These are phyloP conservation scores for Xylaria sp. DNA, from an alignment of 2,329 filamentous ascomycete genomes.

Conservation along the genomic window DNA sequence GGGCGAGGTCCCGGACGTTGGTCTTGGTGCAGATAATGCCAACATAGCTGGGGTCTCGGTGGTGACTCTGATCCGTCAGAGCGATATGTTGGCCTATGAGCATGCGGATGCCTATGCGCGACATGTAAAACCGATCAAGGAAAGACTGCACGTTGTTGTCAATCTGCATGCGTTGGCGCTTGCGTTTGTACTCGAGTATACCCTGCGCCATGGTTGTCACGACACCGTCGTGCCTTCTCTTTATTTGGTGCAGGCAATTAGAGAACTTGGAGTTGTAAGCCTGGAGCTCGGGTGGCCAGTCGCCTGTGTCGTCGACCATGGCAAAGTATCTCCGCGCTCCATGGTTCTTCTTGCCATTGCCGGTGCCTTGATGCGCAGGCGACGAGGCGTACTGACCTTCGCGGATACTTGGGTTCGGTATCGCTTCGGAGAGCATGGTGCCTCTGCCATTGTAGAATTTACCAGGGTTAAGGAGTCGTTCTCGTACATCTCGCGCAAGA, in stretches of 20 bases:
- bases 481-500: slow-evolving; percentile 68
- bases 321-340: slow-evolving; percentile 76
- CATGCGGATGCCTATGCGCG: slow-evolving; percentile 97
- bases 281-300: slow-evolving; percentile 91
- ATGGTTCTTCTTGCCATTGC: slow-evolving; percentile 46
- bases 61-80: slow-evolving; percentile 84
- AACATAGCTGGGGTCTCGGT: slow-evolving; percentile 88
- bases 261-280: slow-evolving; percentile 92
- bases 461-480: slow-evolving; percentile 67
- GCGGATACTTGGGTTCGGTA: slow-evolving; percentile 81
- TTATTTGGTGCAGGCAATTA: slow-evolving; percentile 85
- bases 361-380: slow-evolving; percentile 41
- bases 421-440: slow-evolving; percentile 72
- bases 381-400: slow-evolving; percentile 72
- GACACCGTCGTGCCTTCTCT: slow-evolving; percentile 90
- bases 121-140: slow-evolving; percentile 99
- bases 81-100: slow-evolving; percentile 98
- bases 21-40: slow-evolving; percentile 99
- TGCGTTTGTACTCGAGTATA: slow-evolving; percentile 96
- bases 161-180: slow-evolving; percentile 94
- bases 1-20: slow-evolving; percentile 87
- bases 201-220: slow-evolving; percentile 98
- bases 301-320: slow-evolving; percentile 76
- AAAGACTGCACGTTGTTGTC: slow-evolving; percentile 96
- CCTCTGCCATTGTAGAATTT: slow-evolving; percentile 48